These are phyloP conservation scores for Tricholoma sp. DNA, from an alignment of 768 basidiomycete genomes.

Conservation along the genomic window DNA sequence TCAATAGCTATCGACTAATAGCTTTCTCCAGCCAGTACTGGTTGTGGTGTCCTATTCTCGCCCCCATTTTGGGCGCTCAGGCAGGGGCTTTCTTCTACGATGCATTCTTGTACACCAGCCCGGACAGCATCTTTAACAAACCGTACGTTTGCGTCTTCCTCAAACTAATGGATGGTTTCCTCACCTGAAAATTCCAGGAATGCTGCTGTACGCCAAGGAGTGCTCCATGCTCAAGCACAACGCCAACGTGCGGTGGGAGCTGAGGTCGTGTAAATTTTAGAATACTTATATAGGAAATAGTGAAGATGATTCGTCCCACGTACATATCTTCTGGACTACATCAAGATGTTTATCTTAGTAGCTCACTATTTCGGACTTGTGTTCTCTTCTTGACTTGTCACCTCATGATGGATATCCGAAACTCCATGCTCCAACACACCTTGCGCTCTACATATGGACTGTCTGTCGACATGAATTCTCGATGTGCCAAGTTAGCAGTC, in stretches of 20 bases:
- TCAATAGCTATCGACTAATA: not conserved
- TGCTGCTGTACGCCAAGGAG: slow-evolving; percentile 7
- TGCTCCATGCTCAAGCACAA: slow-evolving; percentile 5
- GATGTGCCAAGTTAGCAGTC: too few relatives aligned
- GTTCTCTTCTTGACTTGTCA: too few relatives aligned
- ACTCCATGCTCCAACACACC: too few relatives aligned
- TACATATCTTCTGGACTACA: too few relatives aligned
- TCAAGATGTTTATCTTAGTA: too few relatives aligned
- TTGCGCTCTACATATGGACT: too few relatives aligned
- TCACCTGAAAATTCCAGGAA: not conserved
- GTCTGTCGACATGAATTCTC: too few relatives aligned
- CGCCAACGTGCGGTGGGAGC: slow-evolving; percentile 9
- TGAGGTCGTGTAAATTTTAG: not conserved
- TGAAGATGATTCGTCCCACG: not conserved
- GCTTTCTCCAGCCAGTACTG: slow-evolving; percentile 53
- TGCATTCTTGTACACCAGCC: slow-evolving; percentile 49
- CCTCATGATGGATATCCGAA: too few relatives aligned
- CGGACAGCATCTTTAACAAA: slow-evolving; percentile 49
- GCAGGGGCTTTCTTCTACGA: slow-evolving; percentile 55
- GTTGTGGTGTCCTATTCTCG: slow-evolving; percentile 66
- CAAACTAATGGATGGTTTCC: not conserved
- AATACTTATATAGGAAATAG: not conserved
- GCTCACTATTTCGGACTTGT: too few relatives aligned
- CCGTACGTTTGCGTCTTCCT: slow-evolving; percentile 31
- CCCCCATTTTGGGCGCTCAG: slow-evolving; percentile 51